Base-by-base conservation (phyloP, 768 basidiomycete species). In the Psilocybe cubensis region DNA sequence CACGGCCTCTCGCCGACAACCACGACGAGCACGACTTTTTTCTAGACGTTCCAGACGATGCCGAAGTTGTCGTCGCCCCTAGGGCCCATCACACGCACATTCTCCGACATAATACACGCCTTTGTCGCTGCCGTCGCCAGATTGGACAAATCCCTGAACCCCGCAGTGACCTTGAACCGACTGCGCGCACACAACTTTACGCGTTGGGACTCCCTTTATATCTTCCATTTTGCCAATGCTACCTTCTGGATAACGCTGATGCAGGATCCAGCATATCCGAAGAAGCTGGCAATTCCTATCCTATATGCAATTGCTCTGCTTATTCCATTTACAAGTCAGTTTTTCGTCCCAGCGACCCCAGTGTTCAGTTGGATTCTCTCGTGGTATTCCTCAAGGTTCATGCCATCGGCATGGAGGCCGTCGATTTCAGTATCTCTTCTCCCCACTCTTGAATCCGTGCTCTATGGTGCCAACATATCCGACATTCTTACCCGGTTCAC, bases 401-500 rank as follows among this genome's bases (percentile, higher is more conserved):
- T 98, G 53, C 92, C 95, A 0, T 77, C 81, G 6, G 61, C 73
- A 14, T 86, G 83, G 72, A 83, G 97, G 2, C 97, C 97, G 0
- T 74, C 80, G 23, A 92, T 98, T 24, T 94, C 91, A 54, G 96
- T 99, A 61, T 88, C 92, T 29, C 81, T 98, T 9, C 87, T 99
- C 4, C 96, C 97, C 0, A 96, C 96, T 0, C 84, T 98, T 52
- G 97, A 99, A 69, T 86, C 91, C 18, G 94, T 97, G 25, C 81
- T 98, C 3, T 98, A 97, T 70, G 97, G 97, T 1, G 96, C 96
- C 54, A 98, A 98, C 74, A 94, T 98, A 56, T 96, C 94, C 31
- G 96, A 98, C 74, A 89, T 98, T 70, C 87, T 98, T 58, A 98
- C 96, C 21, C 84, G 94, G 17, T 96, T 87, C 74, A 98, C 96